Evolutionary conservation across 768 basidiomycete genomes (phyloP), one percentile per base, ranked within the genome.

Genomic region (Pleurotus sapidus): DNA sequence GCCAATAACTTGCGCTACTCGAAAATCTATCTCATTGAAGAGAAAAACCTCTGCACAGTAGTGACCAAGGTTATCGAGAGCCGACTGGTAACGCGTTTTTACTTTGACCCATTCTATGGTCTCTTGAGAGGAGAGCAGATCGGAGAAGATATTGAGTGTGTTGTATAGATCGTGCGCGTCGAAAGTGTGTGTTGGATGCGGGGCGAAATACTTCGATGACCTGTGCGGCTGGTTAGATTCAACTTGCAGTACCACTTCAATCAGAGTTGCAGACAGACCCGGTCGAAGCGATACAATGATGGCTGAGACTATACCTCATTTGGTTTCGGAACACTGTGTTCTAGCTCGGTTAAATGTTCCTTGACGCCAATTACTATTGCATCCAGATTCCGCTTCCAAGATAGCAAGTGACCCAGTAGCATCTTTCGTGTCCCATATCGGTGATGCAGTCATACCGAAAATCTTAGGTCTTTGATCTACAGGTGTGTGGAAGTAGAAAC

Each of bases 361-460:
- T 82, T 81, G 17, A 95, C 91, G 17, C 88, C 86, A 18, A 91
- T 79, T 20, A 93, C 84, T 58, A 84, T 88, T 17, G 89, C 80
- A 67, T 91, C 80, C 68, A 93, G 62, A 62, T 88, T 91, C 43
- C 74, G 72, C 68, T 95, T 95, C 91, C 2, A 93, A 74, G 0
- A 76, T 75, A 18, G 74, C 66, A 17, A 95, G 72, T 2, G 89
- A 89, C 20, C 79, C 80, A 17, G 73, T 68, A 0, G 91, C 84
- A 53, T 91, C 81, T 60, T 82, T 87, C 11, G 84, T 78, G 60
- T 91, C 89, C 88, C 89, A 93, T 23, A 93, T 84, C 0, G 93
- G 93, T 15, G 91, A 93, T 0, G 94, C 94, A 0, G 94, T 95
- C 87, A 96, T 89, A 3, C 94, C 94, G 59, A 95, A 91, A n/a